A percentile compares a stretch with the other conserved stretches of the same genome.
These are phyloP conservation scores for Calonectria crousiana DNA, from an alignment of 2,329 filamentous ascomycete species.

Conservation along the genomic window DNA sequence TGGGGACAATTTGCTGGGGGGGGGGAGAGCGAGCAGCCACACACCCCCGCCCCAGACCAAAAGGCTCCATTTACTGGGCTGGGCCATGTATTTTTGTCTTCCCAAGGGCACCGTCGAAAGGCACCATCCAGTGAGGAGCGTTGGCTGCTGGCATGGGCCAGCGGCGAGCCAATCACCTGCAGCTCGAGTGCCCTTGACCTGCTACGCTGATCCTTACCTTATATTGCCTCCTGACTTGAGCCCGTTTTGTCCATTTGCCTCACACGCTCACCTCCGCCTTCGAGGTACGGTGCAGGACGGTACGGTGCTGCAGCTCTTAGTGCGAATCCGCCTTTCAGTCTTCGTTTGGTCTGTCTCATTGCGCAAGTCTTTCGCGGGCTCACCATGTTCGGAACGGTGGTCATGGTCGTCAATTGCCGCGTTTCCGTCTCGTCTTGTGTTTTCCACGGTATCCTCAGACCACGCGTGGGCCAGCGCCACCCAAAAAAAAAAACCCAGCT, in stretches of 20 bases:
- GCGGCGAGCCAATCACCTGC: constrained; percentile 1
- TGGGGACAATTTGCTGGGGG: constrained; percentile 1
- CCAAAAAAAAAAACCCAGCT: background rate
- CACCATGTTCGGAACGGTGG: background rate
- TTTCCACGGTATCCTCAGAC: background rate
- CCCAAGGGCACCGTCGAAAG: background rate
- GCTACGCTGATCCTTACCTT: constrained; percentile 19
- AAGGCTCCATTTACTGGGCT: constrained; percentile 4
- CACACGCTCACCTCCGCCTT: background rate
- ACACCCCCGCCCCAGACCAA: background rate
- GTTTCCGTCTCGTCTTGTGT: background rate
- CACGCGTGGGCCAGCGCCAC: background rate
- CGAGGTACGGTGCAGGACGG: background rate
- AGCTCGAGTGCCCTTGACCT: background rate
- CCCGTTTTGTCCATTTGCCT: constrained; percentile 4
- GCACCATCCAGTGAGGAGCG: background rate
- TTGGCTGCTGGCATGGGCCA: background rate
- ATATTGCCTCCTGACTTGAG: constrained; percentile 23
- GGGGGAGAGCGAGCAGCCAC: background rate
- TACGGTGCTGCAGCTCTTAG: background rate
- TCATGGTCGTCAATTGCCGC: background rate
- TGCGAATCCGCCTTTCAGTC: background rate
- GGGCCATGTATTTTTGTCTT: background rate
- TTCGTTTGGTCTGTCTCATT: background rate
- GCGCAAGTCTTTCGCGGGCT: background rate